Evolutionary conservation across 108 stramenopile genomes (phyloP), one percentile per base, ranked within the genome.

Genomic region (Aurantiochytrium sp.): DNA sequence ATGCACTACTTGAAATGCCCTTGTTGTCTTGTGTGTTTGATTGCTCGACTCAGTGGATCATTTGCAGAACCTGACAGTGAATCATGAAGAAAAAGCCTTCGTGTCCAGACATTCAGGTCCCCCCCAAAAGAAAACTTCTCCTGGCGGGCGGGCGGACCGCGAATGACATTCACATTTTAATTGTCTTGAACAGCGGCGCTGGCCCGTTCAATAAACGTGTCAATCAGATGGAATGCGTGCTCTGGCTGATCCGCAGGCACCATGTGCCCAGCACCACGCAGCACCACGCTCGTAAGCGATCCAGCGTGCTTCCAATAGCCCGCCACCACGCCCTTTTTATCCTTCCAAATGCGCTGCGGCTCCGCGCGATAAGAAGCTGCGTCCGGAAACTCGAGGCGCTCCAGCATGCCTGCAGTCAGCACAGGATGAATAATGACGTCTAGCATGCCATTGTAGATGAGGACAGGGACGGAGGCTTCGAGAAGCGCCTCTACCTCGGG

Each of bases 241-340:
- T 18, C 58, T 4, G 89, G 89, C 42, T 90, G 88, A 58, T 90
- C 89, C 19, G 16, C 19, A 5, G 89, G 89, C 19, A 51, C 73
- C 88, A 90, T 90, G 76, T 90, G 89, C 8, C 89, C 89, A 5
- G 88, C 89, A 16, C 25, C 23, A 57, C 89, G 89, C 14, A 90
- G 10, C 28, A 90, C 64, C 29, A 58, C 87, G 35, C 5, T 55
- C 58, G 87, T 87, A 3, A 87, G 87, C 29, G 57, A 25, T 12
- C 25, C 87, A 21, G 87, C 53, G 16, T 23, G 35, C 14, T 87
- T 88, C 19, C 18, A 71, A 14, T 88, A 90, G 29, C 89, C 89
- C 16, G 76, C 53, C 4, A 90, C 83, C 12, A 18, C 28, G 19
- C 88, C 89, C 8, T 57, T 18, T 23, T 21, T 5, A 6, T 19